Conservation (phyloP, 2,329 filamentous ascomycete genomes). For the Phyllosticta capitalensis region DNA sequence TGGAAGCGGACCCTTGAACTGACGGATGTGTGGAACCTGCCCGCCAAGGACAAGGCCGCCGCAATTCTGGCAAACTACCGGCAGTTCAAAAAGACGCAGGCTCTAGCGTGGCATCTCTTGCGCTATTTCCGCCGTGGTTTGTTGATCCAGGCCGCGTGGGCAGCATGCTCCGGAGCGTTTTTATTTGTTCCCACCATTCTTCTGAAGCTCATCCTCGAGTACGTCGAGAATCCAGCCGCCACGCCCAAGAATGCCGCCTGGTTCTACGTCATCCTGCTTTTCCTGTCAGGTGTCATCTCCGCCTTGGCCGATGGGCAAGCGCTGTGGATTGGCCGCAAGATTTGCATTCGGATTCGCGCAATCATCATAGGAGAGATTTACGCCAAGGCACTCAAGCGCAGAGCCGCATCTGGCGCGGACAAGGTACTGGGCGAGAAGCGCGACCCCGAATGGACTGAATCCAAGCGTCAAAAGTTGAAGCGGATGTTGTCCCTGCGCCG, state of each 20-base stretch:
- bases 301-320: slow-evolving; percentile 78
- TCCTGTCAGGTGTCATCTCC: slow-evolving; percentile 70
- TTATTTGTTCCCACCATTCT: slow-evolving; percentile 88
- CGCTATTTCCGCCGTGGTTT: slow-evolving; percentile 74
- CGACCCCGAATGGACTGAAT: slow-evolving; percentile 34
- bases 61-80: slow-evolving; percentile 73
- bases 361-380: slow-evolving; percentile 98
- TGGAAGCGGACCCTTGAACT: slow-evolving; percentile 79
- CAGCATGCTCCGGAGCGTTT: slow-evolving; percentile 68
- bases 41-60: slow-evolving; percentile 79
- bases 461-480: slow-evolving; percentile 34
- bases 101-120: slow-evolving; percentile 69
- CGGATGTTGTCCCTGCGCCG: slow-evolving; percentile 48
- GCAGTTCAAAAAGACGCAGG: slow-evolving; percentile 70
- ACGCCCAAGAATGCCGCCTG: slow-evolving; percentile 82
- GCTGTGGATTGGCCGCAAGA: slow-evolving; percentile 86
- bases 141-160: slow-evolving; percentile 69
- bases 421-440: slow-evolving; percentile 56
- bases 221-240: slow-evolving; percentile 71
- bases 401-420: slow-evolving; percentile 69
- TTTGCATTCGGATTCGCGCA: slow-evolving; percentile 85
- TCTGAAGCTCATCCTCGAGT: slow-evolving; percentile 83
- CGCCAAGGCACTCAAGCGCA: slow-evolving; percentile 84
- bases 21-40: slow-evolving; percentile 81
- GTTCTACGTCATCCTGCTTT: slow-evolving; percentile 88